These are phyloP conservation scores for Physcomitrellopsis africana DNA, from an alignment of 225 moss, liverwort and hornwort species.

Conservation along the genomic window DNA sequence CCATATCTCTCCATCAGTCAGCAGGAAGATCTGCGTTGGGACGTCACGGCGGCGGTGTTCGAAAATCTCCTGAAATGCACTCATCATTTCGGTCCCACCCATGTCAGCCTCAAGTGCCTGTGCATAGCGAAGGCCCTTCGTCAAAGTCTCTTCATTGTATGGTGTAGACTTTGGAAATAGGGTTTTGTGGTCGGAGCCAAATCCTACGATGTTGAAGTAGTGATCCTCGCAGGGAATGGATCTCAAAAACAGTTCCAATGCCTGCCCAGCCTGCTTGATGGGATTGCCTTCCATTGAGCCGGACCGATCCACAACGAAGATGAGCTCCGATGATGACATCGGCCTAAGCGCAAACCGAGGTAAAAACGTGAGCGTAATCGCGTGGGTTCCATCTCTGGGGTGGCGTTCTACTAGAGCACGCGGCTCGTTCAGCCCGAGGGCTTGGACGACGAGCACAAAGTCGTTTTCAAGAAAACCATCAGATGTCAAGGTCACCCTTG, in stretches of 20 bases:
- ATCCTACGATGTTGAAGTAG: constrained; percentile 68
- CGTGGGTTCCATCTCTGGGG: constrained; percentile 42
- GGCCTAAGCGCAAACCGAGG: constrained; percentile 53
- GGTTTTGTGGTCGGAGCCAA: constrained; percentile 34
- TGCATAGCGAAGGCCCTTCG: constrained; percentile 33
- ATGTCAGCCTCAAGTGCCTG: constrained; percentile 43
- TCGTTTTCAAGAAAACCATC: constrained; percentile 49
- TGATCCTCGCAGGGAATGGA: constrained; percentile 64
- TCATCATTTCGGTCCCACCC: constrained; percentile 59
- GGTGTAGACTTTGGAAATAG: constrained; percentile 50
- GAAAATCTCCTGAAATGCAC: constrained; percentile 43
- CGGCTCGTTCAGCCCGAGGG: constrained; percentile 42
- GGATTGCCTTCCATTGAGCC: constrained; percentile 45
- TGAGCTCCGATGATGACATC: constrained; percentile 46
- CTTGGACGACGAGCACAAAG: constrained; percentile 48
- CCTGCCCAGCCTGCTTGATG: constrained; percentile 43
- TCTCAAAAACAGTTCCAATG: constrained; percentile 53
- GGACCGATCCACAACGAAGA: constrained; percentile 64
- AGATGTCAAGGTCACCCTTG: constrained; percentile 37
- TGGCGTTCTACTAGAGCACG: constrained; percentile 59
- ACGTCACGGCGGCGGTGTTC: constrained; percentile 47
- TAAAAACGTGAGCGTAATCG: constrained; percentile 47
- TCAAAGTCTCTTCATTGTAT: constrained; percentile 43
- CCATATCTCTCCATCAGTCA: constrained; percentile 68
- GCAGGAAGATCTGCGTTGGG: constrained; percentile 49